Evolutionary conservation across 2,329 filamentous ascomycete species (phyloP), one percentile per base, ranked within the genome.

Genomic region (Apiospora aurea): DNA sequence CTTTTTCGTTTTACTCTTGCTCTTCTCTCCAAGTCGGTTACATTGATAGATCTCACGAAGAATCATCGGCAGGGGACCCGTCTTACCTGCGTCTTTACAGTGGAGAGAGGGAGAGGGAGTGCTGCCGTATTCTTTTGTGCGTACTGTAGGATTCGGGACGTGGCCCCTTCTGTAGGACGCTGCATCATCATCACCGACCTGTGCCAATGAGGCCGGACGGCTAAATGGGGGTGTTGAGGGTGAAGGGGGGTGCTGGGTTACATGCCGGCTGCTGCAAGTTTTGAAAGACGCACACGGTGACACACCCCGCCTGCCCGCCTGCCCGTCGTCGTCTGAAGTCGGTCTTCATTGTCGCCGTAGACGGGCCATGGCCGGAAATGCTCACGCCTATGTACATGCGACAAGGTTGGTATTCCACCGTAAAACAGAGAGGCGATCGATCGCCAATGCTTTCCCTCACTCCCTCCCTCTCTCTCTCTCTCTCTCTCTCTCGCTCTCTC

Each of bases 311-410:
- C 26, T 29, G 26, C 26, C 26, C 26, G 26, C 26, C 26, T 29
- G 26, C 29, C 53, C 29, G 53, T 29, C 53, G n/a, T 61, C 53
- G 53, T 61, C 53, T 61, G 53, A 61, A 61, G 29, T n/a, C 29
- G 14, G 16, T 57, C 34, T 34, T 34, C 51, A 34, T 34, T 57
- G 51, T 29, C 26, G 51, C 51, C 51, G 51, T 57, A 57, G 51
- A 57, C 51, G 51, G 51, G 18, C 29, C 51, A 29, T 21, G 26
- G 16, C 51, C 26, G 51, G 51, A 57, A 57, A 16, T 5, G 51
- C 26, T 57, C 26, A 18, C 26, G 26, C 51, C 26, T 47, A 47
- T 18, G 21, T 47, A 21, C 43, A 29, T 29, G 26, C 26, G 1
- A 5, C 34, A 38, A 38, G 34, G 34, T 5, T 38, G 7, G 34